A percentile compares a stretch with the other conserved stretches of the same genome.
Conservation (phyloP, 83 land plant genomes). For the Diphasiastrum complanatum region DNA sequence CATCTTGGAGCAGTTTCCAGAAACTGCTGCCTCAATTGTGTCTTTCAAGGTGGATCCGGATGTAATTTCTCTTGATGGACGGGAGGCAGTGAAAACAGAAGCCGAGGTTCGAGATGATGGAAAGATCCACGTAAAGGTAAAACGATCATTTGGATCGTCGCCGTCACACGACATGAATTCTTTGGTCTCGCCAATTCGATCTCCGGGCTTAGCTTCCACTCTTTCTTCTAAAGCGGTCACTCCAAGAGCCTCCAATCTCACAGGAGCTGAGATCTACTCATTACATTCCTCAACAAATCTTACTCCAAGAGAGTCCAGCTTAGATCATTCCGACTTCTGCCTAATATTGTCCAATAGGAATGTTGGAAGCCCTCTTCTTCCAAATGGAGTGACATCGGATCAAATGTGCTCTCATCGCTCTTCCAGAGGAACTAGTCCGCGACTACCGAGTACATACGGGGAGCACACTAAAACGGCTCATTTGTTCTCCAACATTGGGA, state of each 20-base stretch:
- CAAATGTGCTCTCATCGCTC: too few relatives aligned
- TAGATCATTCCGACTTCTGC: neutral
- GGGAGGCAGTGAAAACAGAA: conserved; percentile 8
- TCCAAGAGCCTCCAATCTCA: conserved; percentile 10
- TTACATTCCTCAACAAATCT: too few relatives aligned
- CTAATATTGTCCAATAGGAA: neutral
- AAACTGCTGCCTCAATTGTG: conserved; percentile 13
- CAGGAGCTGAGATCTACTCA: conserved; percentile 8
- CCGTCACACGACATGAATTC: neutral
- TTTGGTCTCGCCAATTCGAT: neutral
- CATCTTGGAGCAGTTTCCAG: conserved; percentile 14
- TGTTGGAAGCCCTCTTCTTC: neutral
- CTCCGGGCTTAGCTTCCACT: conserved; percentile 3
- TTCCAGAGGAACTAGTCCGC: too few relatives aligned
- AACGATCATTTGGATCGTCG: neutral
- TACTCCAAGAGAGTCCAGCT: conserved; percentile 12
- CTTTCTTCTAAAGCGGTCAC: conserved; percentile 11
- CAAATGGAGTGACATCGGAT: neutral
- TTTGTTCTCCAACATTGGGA: neutral
- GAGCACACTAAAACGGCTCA: too few relatives aligned
- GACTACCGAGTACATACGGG: too few relatives aligned
- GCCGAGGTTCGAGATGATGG: conserved; percentile 15
- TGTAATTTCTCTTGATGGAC: conserved; percentile 1
- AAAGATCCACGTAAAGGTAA: conserved; percentile 11
- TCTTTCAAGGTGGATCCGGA: conserved; percentile 15